Base-by-base conservation (phyloP, 2,329 filamentous ascomycete genomes). In the Colletotrichum eleusines region DNA sequence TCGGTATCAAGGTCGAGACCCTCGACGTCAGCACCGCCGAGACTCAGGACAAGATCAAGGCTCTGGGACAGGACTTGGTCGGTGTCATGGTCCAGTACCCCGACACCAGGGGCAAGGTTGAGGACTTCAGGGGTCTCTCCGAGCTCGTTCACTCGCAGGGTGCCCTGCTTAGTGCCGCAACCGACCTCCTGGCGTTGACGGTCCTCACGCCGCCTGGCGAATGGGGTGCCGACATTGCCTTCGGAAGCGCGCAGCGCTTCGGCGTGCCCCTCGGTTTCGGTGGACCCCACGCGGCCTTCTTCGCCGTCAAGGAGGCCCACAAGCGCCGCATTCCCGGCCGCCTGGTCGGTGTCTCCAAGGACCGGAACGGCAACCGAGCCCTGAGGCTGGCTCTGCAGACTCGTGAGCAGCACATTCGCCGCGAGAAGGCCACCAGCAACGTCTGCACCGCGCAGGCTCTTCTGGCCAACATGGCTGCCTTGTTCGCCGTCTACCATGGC, bases 381-480 rank as follows among this genome's bases (percentile, higher is more conserved):
- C 90, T 97, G 74, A 88, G 95, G 76, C 83, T 98, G 77, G 93
- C 95, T 23, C 84, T 98, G 63, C 95, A 98, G 83, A 98, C 95
- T 12, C 88, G 95, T 76, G 95, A 98, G 83, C 95, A 98, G 84
- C 95, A 98, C 80, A 98, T 98, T 79, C 89, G 95, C 74, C 89
- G 95, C 77, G 95, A 98, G 80, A 98, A 98, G 87, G 95, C 95
- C 1, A 98, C 95, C 1, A 97, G 94, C 85, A 98, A 98, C 78
- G 95, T 98, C 71, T 98, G 95, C 84, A 98, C 95, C 1, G 95
- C 95, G 1, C 95, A 98, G 82, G 95, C 95, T 11, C 84, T 98
- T 33, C 86, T 98, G 62, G 95, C 95, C 46, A 98, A 98, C 81
- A 98, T 98, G 94, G 95, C 90, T 75, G 94, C 95, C 65, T 92